phyloP scores from a whole-genome alignment of 148 eudicot species.

The Chenopodium berlandieri region DNA sequence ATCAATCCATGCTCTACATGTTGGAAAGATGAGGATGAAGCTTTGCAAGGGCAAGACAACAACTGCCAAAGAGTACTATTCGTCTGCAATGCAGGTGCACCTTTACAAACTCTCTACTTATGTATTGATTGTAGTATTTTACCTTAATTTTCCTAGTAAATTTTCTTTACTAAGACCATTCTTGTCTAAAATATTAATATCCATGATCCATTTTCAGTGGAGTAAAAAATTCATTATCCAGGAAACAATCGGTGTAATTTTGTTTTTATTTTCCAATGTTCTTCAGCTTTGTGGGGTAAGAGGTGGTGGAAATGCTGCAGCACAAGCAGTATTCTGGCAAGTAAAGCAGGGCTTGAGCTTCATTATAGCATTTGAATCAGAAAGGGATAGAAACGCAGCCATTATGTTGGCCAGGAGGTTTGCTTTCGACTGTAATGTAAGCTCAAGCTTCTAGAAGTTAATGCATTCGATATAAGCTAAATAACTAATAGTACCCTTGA shows the following conservation, averaged over 20 bases:
- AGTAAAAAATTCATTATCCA: neutral
- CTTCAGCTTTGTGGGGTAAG: slow-evolving; percentile 88
- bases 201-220: neutral
- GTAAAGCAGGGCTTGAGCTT: slow-evolving; percentile 70
- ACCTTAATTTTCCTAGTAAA: neutral
- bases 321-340: slow-evolving; percentile 89
- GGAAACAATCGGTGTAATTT: neutral
- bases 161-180: neutral
- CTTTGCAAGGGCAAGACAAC: slow-evolving; percentile 85
- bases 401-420: slow-evolving; percentile 91
- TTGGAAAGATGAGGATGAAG: slow-evolving; percentile 98
- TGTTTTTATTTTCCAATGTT: neutral
- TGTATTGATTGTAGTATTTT: neutral
- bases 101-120: neutral
- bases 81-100: slow-evolving; percentile 85
- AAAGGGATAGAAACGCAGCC: slow-evolving; percentile 92
- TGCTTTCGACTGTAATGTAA: slow-evolving; percentile 97
- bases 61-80: slow-evolving; percentile 83
- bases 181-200: neutral
- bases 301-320: slow-evolving; percentile 99
- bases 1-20: slow-evolving; percentile 77
- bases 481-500: neutral
- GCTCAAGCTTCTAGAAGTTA: slow-evolving; percentile 27
- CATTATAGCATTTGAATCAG: slow-evolving; percentile 84
- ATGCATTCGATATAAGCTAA: neutral